Percentiles rank a stretch among this genome's conserved stretches.
Conservation (phyloP, 1,139 yeast species). For the Lodderomyces jiufengensis region DNA sequence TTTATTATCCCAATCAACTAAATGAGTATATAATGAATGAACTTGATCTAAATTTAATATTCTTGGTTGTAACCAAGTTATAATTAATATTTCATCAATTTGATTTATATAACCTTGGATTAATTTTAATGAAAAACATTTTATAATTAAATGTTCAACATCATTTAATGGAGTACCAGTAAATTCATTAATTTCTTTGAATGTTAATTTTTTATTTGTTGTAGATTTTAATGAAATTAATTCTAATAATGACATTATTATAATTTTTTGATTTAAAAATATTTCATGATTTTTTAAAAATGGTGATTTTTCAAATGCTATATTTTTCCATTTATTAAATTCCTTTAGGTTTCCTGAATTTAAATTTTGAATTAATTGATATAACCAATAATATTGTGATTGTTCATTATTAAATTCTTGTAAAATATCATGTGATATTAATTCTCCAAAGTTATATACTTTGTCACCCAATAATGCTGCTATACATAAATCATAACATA, state of each 20-base stretch:
- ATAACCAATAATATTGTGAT: slow-evolving; percentile 66
- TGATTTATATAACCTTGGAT: slow-evolving; percentile 88
- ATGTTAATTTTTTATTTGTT: slow-evolving; percentile 68
- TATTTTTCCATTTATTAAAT: slow-evolving; percentile 50
- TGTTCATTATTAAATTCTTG: slow-evolving; percentile 39
- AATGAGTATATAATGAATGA: slow-evolving; percentile 66
- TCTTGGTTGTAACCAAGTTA: slow-evolving; percentile 95
- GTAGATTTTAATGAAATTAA: slow-evolving; percentile 77
- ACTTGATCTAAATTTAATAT: slow-evolving; percentile 82
- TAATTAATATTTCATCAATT: slow-evolving; percentile 69
- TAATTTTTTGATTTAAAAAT: slow-evolving; percentile 84
- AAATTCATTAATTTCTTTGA: slow-evolving; percentile 64
- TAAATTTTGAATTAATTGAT: slow-evolving; percentile 62
- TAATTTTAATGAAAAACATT: slow-evolving; percentile 79
- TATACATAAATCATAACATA: slow-evolving; percentile 79
- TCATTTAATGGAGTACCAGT: slow-evolving; percentile 70
- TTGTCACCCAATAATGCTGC: slow-evolving; percentile 90
- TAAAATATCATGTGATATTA: slow-evolving; percentile 84
- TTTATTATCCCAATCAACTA: slow-evolving; percentile 72
- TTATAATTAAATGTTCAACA: slow-evolving; percentile 88
- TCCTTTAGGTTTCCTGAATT: slow-evolving; percentile 73
- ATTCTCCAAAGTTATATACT: slow-evolving; percentile 94
- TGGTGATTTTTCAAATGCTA: slow-evolving; percentile 46
- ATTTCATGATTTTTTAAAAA: slow-evolving; percentile 57
- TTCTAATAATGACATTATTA: slow-evolving; percentile 88